phyloP scores from a whole-genome alignment of 352 stramenopile genomes.

The Globisporangium iwayamae region DNA sequence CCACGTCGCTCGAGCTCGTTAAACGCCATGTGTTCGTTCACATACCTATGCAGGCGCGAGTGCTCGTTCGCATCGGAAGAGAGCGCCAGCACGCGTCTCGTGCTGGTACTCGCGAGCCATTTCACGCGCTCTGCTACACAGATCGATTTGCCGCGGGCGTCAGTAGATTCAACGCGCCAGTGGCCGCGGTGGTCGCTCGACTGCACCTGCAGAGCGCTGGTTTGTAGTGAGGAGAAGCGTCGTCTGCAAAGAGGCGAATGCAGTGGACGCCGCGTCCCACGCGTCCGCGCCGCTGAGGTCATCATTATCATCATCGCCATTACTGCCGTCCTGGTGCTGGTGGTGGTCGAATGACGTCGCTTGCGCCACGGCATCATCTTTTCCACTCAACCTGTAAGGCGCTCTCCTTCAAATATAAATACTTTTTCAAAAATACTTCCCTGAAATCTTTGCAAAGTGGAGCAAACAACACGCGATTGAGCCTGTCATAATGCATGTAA shows the following conservation, averaged over 20 bases:
- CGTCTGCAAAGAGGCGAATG: background rate
- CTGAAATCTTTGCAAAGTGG: too few relatives aligned
- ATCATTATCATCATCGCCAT: background rate
- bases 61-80: slow-evolving; percentile 20
- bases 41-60: slow-evolving; percentile 21
- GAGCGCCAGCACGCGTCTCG: slow-evolving; percentile 37
- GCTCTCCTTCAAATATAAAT: background rate
- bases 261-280: background rate
- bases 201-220: slow-evolving; percentile 3
- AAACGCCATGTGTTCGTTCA: slow-evolving; percentile 35
- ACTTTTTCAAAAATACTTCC: background rate
- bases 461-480: background rate
- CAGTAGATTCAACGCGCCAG: slow-evolving; percentile 23
- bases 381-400: background rate
- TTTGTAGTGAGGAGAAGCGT: background rate
- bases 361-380: slow-evolving; percentile 13
- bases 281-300: background rate
- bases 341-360: slow-evolving; percentile 3
- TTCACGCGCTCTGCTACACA: slow-evolving; percentile 28
- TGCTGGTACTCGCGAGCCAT: slow-evolving; percentile 23
- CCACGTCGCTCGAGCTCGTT: slow-evolving; percentile 69
- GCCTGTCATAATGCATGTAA: background rate
- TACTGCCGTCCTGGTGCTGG: background rate
- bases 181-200: slow-evolving; percentile 24
- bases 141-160: slow-evolving; percentile 21